Percentiles rank a stretch among this genome's conserved stretches.
These are phyloP conservation scores for Pyrus bretschneideri DNA, from an alignment of 306 rosid species.

Conservation along the genomic window DNA sequence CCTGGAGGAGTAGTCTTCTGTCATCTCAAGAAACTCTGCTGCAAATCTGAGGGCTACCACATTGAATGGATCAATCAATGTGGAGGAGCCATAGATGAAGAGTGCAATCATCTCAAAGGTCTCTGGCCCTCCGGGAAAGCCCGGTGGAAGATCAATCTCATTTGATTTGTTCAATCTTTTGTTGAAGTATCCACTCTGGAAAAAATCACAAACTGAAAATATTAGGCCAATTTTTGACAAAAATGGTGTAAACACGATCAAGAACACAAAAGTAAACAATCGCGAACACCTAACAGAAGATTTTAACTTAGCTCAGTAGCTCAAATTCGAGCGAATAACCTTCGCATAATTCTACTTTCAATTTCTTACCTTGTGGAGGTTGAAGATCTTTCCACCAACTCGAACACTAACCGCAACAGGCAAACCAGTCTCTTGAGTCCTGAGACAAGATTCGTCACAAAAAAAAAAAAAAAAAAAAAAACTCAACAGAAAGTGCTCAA, in stretches of 20 bases:
- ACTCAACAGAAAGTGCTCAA: background rate
- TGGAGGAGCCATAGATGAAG: slow-evolving; percentile 66
- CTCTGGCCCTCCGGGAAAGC: slow-evolving; percentile 82
- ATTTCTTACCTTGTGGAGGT: slow-evolving; percentile 60
- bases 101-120: slow-evolving; percentile 72
- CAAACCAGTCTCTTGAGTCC: slow-evolving; percentile 90
- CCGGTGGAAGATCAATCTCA: slow-evolving; percentile 62
- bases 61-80: slow-evolving; percentile 72
- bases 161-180: slow-evolving; percentile 38
- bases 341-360: background rate
- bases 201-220: background rate
- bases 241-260: background rate
- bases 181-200: slow-evolving; percentile 78
- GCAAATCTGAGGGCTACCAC: slow-evolving; percentile 75
- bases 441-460: slow-evolving; percentile 20
- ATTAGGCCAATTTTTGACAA: background rate
- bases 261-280: background rate
- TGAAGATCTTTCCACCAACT: slow-evolving; percentile 52
- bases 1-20: slow-evolving; percentile 51
- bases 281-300: background rate
- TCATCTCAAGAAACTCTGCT: slow-evolving; percentile 83
- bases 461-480: slow-evolving; percentile 14
- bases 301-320: background rate
- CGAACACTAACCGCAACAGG: slow-evolving; percentile 60
- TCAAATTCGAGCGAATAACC: background rate